These are phyloP conservation scores for Phanerodontia chrysosporium DNA, from an alignment of 768 basidiomycete species.

Conservation along the genomic window DNA sequence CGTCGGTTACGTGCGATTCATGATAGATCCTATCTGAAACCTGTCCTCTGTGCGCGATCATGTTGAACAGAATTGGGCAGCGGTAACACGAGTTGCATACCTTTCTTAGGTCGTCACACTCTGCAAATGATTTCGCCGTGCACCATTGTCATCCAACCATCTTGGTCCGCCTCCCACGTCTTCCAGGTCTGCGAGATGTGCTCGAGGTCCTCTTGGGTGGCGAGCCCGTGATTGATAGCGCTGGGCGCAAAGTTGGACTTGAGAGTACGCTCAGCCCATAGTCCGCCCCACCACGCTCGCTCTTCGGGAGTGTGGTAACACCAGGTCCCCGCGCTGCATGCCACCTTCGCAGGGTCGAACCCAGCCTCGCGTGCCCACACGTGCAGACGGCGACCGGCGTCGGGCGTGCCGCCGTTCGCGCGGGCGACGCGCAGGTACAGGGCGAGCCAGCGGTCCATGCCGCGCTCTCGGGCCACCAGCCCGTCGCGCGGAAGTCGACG, in stretches of 20 bases:
- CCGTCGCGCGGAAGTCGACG: conserved; percentile 31
- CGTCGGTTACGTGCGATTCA: neutral
- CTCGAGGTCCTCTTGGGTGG: conserved; percentile 18
- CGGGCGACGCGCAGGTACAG: conserved; percentile 30
- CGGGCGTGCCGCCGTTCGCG: conserved; percentile 33
- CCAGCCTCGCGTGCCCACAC: conserved; percentile 37
- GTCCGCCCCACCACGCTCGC: conserved; percentile 32
- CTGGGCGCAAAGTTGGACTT: conserved; percentile 29
- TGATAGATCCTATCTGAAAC: no score
- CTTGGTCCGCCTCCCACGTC: conserved; percentile 3
- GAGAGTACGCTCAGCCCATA: conserved; percentile 35
- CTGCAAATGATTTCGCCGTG: conserved; percentile 7
- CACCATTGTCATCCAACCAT: conserved; percentile 10
- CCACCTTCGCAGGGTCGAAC: conserved; percentile 25
- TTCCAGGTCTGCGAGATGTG: conserved; percentile 2
- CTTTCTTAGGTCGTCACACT: conserved; percentile 1
- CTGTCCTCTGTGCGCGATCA: no score
- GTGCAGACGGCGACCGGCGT: conserved; percentile 35
- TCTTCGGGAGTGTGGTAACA: conserved; percentile 35
- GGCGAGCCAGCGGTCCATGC: conserved; percentile 26
- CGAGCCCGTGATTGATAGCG: conserved; percentile 26
- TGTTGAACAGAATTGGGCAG: no score
- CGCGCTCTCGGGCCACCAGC: conserved; percentile 33
- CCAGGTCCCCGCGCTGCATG: conserved; percentile 30
- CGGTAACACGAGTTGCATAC: no score